A percentile compares a stretch with the other conserved stretches of the same genome.
Evolutionary conservation across 352 stramenopile species (phyloP).

Genomic region (Pythium pyrilobum): DNA sequence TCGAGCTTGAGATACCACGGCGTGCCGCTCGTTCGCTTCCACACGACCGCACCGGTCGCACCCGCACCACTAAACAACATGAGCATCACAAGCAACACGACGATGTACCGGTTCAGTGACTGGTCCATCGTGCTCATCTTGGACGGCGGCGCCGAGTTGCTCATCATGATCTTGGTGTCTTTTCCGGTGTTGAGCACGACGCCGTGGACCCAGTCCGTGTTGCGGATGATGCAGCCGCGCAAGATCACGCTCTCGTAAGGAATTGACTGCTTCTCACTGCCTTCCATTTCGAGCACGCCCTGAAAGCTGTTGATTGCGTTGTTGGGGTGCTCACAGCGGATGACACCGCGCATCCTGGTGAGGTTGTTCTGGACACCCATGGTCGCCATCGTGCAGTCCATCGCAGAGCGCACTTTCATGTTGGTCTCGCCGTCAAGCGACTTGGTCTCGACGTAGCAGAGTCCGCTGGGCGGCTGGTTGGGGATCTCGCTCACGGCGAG

Average conservation of each 20-base stretch:
- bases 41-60: slow-evolving; percentile 53
- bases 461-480: slow-evolving; percentile 48
- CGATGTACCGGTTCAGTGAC: slow-evolving; percentile 77
- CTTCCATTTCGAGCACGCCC: slow-evolving; percentile 68
- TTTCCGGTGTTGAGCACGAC: slow-evolving; percentile 92
- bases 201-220: slow-evolving; percentile 90
- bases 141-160: slow-evolving; percentile 64
- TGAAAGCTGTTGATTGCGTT: slow-evolving; percentile 90
- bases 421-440: slow-evolving; percentile 92
- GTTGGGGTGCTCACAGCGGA: slow-evolving; percentile 83
- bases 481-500: slow-evolving; percentile 69
- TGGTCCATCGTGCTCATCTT: slow-evolving; percentile 88
- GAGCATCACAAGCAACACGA: slow-evolving; percentile 59
- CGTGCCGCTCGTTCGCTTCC: slow-evolving; percentile 34
- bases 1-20: slow-evolving; percentile 57
- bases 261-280: slow-evolving; percentile 49
- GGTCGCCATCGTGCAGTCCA: slow-evolving; percentile 55
- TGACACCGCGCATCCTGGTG: slow-evolving; percentile 40
- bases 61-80: slow-evolving; percentile 57
- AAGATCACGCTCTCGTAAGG: slow-evolving; percentile 87
- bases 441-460: slow-evolving; percentile 90
- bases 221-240: slow-evolving; percentile 89
- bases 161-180: slow-evolving; percentile 93
- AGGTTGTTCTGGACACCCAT: slow-evolving; percentile 47
- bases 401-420: slow-evolving; percentile 86